Evolutionary conservation across 768 basidiomycete species (phyloP), one percentile per base, ranked within the genome.

Genomic region (Russula earlei): DNA sequence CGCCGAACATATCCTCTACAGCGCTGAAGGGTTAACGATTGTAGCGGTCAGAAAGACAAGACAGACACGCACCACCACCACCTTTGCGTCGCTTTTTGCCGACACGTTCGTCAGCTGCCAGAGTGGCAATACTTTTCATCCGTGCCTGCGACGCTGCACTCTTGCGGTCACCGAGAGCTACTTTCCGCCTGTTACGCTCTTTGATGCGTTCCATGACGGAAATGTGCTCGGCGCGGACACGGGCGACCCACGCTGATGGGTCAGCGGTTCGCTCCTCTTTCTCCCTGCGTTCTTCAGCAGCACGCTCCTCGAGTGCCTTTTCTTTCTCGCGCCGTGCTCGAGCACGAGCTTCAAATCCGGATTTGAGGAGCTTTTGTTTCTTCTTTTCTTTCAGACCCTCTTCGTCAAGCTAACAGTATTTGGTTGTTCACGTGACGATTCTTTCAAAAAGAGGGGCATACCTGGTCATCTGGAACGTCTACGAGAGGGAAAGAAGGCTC

Each of bases 301-400:
- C 75, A 10, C 72, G 70, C 58, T 87, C 87, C 58, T 85, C 85
- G 43, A 78, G 79, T 66, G 93, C 92, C 12, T 82, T 80, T 64
- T 91, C 87, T 63, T 96, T 96, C 69, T 97, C 95, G 27, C 83
- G 82, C 63, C 87, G 80, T 0, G 82, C 81, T 1, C 91, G 83
- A 33, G 83, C 80, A 20, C 96, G 84, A 0, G 94, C 91, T 55
- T 98, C 95, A 68, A 85, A 93, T 1, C 90, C 91, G 0, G 93
- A 91, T 68, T 96, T 98, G 73, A 94, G 73, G 31, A 98, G 76
- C 62, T 83, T 87, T 67, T 99, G 96, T 65, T 86, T 89, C 65
- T 84, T 84, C 74, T 98, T 99, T 70, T 99, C 96, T 67, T 90
- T 97, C 34, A 97, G 67, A 24, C 83, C 78, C 38, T 95, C 93